Evolutionary conservation across 2,329 filamentous ascomycete species (phyloP).

Genomic region (Karstenula rhodostoma): DNA sequence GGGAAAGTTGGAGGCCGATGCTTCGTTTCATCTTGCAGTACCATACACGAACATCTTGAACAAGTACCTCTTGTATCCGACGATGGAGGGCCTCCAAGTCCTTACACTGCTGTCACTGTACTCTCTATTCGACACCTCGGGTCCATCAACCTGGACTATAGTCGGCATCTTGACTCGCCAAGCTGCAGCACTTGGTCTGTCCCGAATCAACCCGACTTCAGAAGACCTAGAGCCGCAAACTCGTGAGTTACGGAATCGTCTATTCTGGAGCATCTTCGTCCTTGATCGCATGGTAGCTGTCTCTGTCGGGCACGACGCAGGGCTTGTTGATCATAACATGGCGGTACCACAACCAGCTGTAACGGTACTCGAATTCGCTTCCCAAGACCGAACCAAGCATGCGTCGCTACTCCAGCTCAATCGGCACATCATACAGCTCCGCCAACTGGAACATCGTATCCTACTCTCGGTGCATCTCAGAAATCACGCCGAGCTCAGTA

Average conservation of each 20-base stretch:
- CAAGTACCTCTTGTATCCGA: not conserved
- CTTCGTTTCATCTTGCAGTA: not conserved
- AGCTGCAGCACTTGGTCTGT: not conserved
- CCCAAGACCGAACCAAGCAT: constrained; percentile 2
- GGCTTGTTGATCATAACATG: constrained; percentile 6
- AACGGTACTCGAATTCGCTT: constrained; percentile 6
- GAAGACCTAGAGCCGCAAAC: not conserved
- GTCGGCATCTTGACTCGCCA: constrained; percentile 5
- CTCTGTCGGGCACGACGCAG: not conserved
- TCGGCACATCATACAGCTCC: constrained; percentile 11
- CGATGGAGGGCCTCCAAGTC: constrained; percentile 1
- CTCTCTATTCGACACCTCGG: constrained; percentile 9
- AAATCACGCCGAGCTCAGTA: constrained; percentile 1
- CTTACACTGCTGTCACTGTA: constrained; percentile 8
- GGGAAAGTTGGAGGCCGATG: not conserved
- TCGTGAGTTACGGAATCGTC: not conserved
- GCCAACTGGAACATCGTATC: constrained; percentile 6
- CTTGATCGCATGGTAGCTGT: constrained; percentile 10
- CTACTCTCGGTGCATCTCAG: constrained; percentile 3
- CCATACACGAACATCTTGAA: constrained; percentile 5
- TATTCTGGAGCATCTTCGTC: constrained; percentile 12
- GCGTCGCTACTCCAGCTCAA: constrained; percentile 10
- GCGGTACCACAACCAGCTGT: constrained; percentile 4
- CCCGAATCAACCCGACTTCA: not conserved
- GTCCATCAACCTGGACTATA: constrained; percentile 3